Evolutionary conservation across 2,329 filamentous ascomycete genomes (phyloP).

Genomic region (Fusarium algeriense): DNA sequence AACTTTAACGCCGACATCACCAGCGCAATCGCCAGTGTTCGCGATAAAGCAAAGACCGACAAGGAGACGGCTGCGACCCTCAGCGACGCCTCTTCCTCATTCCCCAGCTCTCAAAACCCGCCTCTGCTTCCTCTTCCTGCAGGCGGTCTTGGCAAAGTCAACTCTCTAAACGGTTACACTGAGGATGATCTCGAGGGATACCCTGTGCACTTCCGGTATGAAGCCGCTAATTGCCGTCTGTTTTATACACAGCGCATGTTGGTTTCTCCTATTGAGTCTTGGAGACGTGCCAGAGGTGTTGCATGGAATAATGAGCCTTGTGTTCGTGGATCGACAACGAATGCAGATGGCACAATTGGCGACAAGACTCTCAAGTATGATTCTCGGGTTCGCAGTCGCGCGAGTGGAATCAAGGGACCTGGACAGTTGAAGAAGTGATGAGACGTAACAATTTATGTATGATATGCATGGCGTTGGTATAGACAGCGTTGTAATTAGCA

Average conservation of each 20-base stretch:
- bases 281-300: slow-evolving; percentile 53
- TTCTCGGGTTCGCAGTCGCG: slow-evolving; percentile 38
- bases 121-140: slow-evolving; percentile 53
- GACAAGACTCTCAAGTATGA: slow-evolving; percentile 34
- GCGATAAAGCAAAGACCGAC: slow-evolving; percentile 24
- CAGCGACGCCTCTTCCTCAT: slow-evolving; percentile 14
- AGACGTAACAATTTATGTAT: slow-evolving; percentile 16
- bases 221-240: slow-evolving; percentile 71
- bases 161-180: slow-evolving; percentile 37
- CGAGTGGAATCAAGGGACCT: slow-evolving; percentile 27
- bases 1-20: slow-evolving; percentile 31
- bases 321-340: slow-evolving; percentile 38
- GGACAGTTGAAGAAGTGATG: slow-evolving; percentile 31
- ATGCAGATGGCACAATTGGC: slow-evolving; percentile 35
- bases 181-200: slow-evolving; percentile 42
- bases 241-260: slow-evolving; percentile 69
- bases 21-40: slow-evolving; percentile 4
- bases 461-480: not conserved
- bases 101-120: slow-evolving; percentile 29
- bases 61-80: slow-evolving; percentile 18
- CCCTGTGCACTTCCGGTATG: slow-evolving; percentile 67
- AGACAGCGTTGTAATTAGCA: not conserved
- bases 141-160: slow-evolving; percentile 36
- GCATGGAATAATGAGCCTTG: slow-evolving; percentile 38
- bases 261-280: slow-evolving; percentile 63